These are phyloP conservation scores for Aureobasidium zeae DNA, from an alignment of 2,329 filamentous ascomycete species.

Conservation along the genomic window DNA sequence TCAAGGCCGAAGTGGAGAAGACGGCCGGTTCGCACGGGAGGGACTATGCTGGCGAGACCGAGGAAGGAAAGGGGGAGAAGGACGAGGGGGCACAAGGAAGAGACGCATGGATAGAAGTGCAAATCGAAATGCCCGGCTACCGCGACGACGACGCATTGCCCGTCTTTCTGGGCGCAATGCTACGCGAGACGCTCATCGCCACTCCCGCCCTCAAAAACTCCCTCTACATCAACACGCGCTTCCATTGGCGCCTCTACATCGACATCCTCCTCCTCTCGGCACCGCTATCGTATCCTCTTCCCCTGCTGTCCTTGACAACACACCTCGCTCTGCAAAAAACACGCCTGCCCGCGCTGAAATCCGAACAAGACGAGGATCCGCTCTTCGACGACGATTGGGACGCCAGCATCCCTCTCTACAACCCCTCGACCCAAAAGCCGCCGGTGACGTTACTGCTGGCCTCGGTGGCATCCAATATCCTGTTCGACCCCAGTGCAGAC, in stretches of 20 bases:
- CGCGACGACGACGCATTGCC: slow-evolving; percentile 86
- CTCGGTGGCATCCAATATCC: slow-evolving; percentile 74
- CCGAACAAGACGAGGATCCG: slow-evolving; percentile 87
- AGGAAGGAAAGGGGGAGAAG: slow-evolving; percentile 26
- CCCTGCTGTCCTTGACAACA: slow-evolving; percentile 82
- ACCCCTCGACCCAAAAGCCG: slow-evolving; percentile 44
- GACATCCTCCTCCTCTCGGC: slow-evolving; percentile 92
- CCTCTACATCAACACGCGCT: slow-evolving; percentile 79
- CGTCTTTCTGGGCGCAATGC: slow-evolving; percentile 78
- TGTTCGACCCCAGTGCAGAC: slow-evolving; percentile 86
- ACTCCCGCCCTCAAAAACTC: slow-evolving; percentile 58
- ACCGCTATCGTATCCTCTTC: slow-evolving; percentile 84
- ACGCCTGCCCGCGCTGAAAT: slow-evolving; percentile 73
- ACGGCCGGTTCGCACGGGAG: slow-evolving; percentile 37
- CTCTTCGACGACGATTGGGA: slow-evolving; percentile 98
- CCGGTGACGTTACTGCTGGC: slow-evolving; percentile 88
- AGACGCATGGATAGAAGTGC: slow-evolving; percentile 72
- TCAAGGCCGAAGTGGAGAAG: slow-evolving; percentile 89
- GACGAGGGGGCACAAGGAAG: slow-evolving; percentile 24
- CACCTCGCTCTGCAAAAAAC: slow-evolving; percentile 88
- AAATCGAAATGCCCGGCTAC: slow-evolving; percentile 82
- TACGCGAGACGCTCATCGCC: slow-evolving; percentile 74
- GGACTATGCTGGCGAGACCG: slow-evolving; percentile 20
- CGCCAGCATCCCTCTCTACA: slow-evolving; percentile 66
- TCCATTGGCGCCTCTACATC: slow-evolving; percentile 94